These are phyloP conservation scores for Fraxinus anomala DNA, from an alignment of 257 asterid genomes.

Conservation along the genomic window DNA sequence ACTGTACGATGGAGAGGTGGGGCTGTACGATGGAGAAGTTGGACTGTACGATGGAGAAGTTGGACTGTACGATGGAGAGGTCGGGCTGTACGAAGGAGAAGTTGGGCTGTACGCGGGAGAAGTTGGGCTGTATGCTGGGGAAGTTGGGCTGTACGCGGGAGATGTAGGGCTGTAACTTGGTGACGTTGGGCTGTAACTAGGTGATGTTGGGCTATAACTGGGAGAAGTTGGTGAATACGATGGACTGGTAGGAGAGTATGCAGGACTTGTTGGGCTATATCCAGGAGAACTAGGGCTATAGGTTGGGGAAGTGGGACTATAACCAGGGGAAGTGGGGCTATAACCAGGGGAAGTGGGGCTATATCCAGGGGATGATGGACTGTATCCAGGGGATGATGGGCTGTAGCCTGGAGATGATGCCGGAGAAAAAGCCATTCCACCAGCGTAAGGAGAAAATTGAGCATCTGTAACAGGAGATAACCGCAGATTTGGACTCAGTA, in stretches of 20 bases:
- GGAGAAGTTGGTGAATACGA: slow-evolving; percentile 89
- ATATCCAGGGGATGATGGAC: slow-evolving; percentile 87
- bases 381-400: slow-evolving; percentile 71
- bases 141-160: slow-evolving; percentile 74
- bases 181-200: slow-evolving; percentile 82
- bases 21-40: slow-evolving; percentile 84
- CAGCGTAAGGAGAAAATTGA: slow-evolving; percentile 86
- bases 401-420: slow-evolving; percentile 79
- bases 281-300: slow-evolving; percentile 95
- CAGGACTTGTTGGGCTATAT: slow-evolving; percentile 91
- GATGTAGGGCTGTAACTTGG: slow-evolving; percentile 90
- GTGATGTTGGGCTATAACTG: slow-evolving; percentile 67
- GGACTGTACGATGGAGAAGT: slow-evolving; percentile 87
- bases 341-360: slow-evolving; percentile 88
- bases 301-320: slow-evolving; percentile 90
- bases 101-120: slow-evolving; percentile 92
- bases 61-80: slow-evolving; percentile 83
- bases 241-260: slow-evolving; percentile 93
- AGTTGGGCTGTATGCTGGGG: slow-evolving; percentile 83
- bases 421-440: slow-evolving; percentile 90
- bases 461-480: slow-evolving; percentile 76
- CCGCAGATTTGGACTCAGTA: slow-evolving; percentile 79
- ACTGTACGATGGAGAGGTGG: slow-evolving; percentile 84
- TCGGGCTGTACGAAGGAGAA: slow-evolving; percentile 76
- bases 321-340: slow-evolving; percentile 85